These are phyloP conservation scores for Glarea lozoyensis DNA, from an alignment of 495 filamentous ascomycete species.

Conservation along the genomic window DNA sequence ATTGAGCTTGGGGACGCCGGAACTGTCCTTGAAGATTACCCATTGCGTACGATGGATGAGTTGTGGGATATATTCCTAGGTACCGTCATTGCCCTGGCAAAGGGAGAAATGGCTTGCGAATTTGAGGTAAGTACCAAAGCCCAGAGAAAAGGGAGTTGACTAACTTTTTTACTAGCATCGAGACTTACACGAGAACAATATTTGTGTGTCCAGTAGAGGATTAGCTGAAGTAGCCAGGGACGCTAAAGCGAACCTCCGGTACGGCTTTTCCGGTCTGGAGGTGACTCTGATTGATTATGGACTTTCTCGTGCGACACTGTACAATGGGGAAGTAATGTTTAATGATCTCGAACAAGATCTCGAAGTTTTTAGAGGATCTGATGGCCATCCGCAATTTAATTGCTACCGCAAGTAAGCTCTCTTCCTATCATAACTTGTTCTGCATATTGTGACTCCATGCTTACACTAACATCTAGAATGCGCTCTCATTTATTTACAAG, in stretches of 20 bases:
- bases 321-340: conserved; percentile 22
- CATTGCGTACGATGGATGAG: conserved; percentile 42
- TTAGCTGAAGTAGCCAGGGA: conserved; percentile 8
- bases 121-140: conserved; percentile 68
- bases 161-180: conserved; percentile 46
- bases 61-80: conserved; percentile 84
- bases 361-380: conserved; percentile 29
- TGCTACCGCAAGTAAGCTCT: conserved; percentile 25
- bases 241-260: conserved; percentile 23
- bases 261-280: conserved; percentile 61
- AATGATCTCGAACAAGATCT: conserved; percentile 45
- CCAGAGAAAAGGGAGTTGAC: too few species aligned
- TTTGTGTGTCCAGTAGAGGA: conserved; percentile 52
- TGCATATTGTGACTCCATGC: too few species aligned
- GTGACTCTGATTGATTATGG: conserved; percentile 89
- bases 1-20: conserved; percentile 87
- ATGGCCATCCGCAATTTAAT: conserved; percentile 20
- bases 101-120: conserved; percentile 59
- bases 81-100: conserved; percentile 64
- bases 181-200: conserved; percentile 81
- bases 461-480: conserved; percentile 29
- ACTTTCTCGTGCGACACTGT: conserved; percentile 52
- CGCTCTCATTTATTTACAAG: conserved; percentile 35
- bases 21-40: conserved; percentile 59
- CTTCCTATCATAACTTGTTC: neutral